Base-by-base conservation (phyloP, 768 basidiomycete species). In the Boletus speciosus region DNA sequence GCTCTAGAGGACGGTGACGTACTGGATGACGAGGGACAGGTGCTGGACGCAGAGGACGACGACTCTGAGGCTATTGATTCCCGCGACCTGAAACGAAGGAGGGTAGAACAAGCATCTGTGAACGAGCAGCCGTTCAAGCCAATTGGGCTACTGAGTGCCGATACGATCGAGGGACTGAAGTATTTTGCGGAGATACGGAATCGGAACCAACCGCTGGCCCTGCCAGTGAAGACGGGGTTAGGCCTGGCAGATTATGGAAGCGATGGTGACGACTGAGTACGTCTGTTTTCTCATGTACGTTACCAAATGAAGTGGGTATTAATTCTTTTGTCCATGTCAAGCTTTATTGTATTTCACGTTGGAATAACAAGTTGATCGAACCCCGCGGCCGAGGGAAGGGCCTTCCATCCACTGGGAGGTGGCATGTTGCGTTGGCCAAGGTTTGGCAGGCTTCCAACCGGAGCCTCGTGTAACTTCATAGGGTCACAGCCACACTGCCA, bases 171-270 rank as follows among this genome's bases (percentile, higher is more conserved):
- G 62, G 89, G 93, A 44, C 72, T 99, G 47, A 90, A 86, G 68
- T 95, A 92, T 65, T 93, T 97, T 66, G 86, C 94, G 8, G 88
- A 93, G 70, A 85, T 98, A 59, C 81, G 87, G 57, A 83, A 85
- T 73, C 76, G 83, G 58, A 85, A 84, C 58, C 29, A 29, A 8
- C 64, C 72, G 2, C 64, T 72, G 48, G 66, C 74, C 12, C 63
- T 70, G 48, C 44, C 54, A 37, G 54, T 46, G 48, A 66, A 73
- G 6, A 67, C 75, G 35, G 83, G 83, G 2, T 70, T 90, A 15
- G 86, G 81, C 6, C 74, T 93, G 25, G 86, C 71, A 15, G 88
- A 81, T 51, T 93, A 93, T 66, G 91, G 88, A 16, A 93, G 91
- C 61, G 90, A 92, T 53, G 78, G 74, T 1, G 81, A 81, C n/a